Percentiles rank a stretch among this genome's conserved stretches.
Conservation (phyloP, 2,329 filamentous ascomycete genomes). For the Capronia epimyces region DNA sequence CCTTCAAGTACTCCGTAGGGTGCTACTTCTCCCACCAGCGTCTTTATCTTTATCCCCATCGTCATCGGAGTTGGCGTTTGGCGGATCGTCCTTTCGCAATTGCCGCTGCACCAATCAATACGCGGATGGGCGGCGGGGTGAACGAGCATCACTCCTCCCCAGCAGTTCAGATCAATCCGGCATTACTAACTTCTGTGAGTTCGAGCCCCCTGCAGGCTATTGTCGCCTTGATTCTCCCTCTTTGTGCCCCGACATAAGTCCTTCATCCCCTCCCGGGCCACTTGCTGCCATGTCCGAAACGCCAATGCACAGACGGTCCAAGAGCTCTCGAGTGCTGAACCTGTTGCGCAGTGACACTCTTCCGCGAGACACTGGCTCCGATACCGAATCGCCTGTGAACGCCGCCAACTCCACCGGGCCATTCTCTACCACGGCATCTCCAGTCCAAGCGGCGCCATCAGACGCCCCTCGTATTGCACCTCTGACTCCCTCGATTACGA, state of each 20-base stretch:
- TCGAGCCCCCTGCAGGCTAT: no score
- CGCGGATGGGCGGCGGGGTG: slow-evolving; percentile 19
- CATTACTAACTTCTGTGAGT: no score
- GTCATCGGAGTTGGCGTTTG: slow-evolving; percentile 17
- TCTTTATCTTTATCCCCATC: slow-evolving; percentile 1
- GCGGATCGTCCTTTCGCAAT: slow-evolving; percentile 8
- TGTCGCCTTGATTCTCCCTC: neutral
- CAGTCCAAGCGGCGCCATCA: slow-evolving; percentile 11
- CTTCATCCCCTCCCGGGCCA: neutral
- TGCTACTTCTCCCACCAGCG: neutral
- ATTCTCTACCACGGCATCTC: slow-evolving; percentile 10
- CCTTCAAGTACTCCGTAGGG: no score
- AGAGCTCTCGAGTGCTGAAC: slow-evolving; percentile 50
- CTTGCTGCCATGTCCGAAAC: slow-evolving; percentile 31
- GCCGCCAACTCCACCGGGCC: slow-evolving; percentile 20
- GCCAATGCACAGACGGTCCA: slow-evolving; percentile 49
- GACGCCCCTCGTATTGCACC: slow-evolving; percentile 18
- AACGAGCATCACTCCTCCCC: neutral
- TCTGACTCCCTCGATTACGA: slow-evolving; percentile 27
- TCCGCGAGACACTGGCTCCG: slow-evolving; percentile 38
- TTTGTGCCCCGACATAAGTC: neutral
- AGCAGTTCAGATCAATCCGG: no score
- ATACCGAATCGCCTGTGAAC: slow-evolving; percentile 29
- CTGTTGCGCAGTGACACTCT: slow-evolving; percentile 50
- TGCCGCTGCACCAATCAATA: slow-evolving; percentile 14